These are phyloP conservation scores for Russula brevipes DNA, from an alignment of 768 basidiomycete species.

Conservation along the genomic window DNA sequence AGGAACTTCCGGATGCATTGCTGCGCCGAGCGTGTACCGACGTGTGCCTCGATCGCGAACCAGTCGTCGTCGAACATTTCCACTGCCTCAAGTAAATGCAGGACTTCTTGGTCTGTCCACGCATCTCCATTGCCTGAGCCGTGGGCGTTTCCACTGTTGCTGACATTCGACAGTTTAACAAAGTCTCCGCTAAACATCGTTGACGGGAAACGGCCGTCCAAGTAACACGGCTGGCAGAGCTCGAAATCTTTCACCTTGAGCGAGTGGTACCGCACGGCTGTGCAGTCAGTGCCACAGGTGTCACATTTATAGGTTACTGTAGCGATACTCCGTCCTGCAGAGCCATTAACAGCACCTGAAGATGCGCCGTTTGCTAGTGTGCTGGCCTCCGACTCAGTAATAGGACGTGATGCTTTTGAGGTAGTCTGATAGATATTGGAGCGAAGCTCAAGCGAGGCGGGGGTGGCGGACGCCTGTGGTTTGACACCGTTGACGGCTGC, in stretches of 20 bases:
- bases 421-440: constrained; percentile 86
- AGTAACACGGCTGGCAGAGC: constrained; percentile 88
- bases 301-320: constrained; percentile 70
- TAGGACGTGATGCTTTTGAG: constrained; percentile 69
- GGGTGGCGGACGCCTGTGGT: constrained; percentile 37
- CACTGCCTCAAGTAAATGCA: constrained; percentile 88
- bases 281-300: constrained; percentile 93
- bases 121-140: constrained; percentile 42
- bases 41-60: constrained; percentile 88
- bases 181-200: constrained; percentile 97
- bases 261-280: constrained; percentile 81
- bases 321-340: constrained; percentile 32
- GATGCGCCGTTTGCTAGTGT: constrained; percentile 52
- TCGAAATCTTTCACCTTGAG: constrained; percentile 90
- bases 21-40: constrained; percentile 85
- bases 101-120: constrained; percentile 89
- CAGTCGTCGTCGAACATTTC: constrained; percentile 99
- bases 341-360: constrained; percentile 42
- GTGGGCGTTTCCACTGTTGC: constrained; percentile 33
- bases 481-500: constrained; percentile 45
- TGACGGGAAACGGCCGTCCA: constrained; percentile 94
- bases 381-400: constrained; percentile 64
- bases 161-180: constrained; percentile 64
- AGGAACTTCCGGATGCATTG: constrained; percentile 96
- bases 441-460: constrained; percentile 82